A percentile compares a stretch with the other conserved stretches of the same genome.
phyloP scores from a whole-genome alignment of 106 monocot species.

The Vanilla planifolia region DNA sequence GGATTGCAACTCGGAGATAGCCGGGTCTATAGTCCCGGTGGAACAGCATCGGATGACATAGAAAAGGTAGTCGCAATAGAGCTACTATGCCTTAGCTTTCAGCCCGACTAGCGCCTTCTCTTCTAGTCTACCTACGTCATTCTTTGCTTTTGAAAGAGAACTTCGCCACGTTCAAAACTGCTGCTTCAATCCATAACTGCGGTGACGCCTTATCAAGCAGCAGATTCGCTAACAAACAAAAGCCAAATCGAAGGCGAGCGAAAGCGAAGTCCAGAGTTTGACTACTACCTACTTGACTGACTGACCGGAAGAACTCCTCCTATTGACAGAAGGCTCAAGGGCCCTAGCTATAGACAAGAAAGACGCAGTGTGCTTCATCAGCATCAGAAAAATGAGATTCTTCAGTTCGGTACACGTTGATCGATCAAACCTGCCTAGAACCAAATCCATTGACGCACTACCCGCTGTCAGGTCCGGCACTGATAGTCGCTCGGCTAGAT shows the following conservation, averaged over 20 bases:
- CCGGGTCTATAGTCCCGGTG: no score
- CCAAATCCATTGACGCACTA: not conserved
- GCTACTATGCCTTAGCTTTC: no score
- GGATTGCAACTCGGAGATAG: no score
- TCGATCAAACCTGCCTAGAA: conserved; percentile 1
- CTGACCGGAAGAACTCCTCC: not conserved
- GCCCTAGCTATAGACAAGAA: conserved; percentile 2
- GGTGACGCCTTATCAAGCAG: not conserved
- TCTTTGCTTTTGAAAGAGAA: no score
- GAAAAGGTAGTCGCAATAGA: no score
- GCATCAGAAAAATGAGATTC: not conserved
- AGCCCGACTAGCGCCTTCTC: no score
- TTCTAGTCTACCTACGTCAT: no score
- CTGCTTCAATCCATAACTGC: no score
- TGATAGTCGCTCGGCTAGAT: no score
- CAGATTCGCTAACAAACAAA: not conserved
- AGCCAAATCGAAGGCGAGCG: not conserved
- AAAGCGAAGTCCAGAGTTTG: not conserved
- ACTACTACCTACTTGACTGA: not conserved
- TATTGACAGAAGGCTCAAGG: conserved; percentile 2
- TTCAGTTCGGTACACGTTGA: not conserved
- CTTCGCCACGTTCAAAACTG: no score
- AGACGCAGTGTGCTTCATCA: not conserved
- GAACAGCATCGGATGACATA: no score
- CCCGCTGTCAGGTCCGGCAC: no score